Evolutionary conservation across 2,329 filamentous ascomycete species (phyloP).

Genomic region (Aspergillus pseudotamarii): DNA sequence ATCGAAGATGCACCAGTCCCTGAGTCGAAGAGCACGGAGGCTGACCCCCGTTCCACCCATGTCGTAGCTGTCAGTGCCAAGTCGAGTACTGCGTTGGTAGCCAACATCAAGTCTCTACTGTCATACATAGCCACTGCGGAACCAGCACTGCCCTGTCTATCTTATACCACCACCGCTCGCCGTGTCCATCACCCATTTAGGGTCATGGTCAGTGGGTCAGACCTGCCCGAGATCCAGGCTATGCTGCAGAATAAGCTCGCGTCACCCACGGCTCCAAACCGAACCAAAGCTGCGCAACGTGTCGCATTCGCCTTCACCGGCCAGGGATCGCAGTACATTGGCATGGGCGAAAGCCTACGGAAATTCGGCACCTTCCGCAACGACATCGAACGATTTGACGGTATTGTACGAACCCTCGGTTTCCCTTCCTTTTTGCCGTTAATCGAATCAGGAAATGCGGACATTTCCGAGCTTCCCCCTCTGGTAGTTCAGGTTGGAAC

Average conservation of each 20-base stretch:
- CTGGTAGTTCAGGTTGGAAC: slow-evolving; percentile 41
- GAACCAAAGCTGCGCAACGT: slow-evolving; percentile 1
- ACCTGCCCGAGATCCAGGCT: slow-evolving; percentile 1
- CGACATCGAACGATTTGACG: slow-evolving; percentile 34
- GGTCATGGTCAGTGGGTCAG: slow-evolving; percentile 27
- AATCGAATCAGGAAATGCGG: slow-evolving; percentile 34
- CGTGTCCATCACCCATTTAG: slow-evolving; percentile 46
- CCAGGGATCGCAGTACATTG: slow-evolving; percentile 41
- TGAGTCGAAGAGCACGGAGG: slow-evolving; percentile 21
- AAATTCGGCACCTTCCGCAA: slow-evolving; percentile 34
- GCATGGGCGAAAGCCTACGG: slow-evolving; percentile 41
- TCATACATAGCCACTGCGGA: slow-evolving; percentile 55
- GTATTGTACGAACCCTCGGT: slow-evolving; percentile 35
- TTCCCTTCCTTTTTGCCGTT: slow-evolving; percentile 41
- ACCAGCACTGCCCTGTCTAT: slow-evolving; percentile 52
- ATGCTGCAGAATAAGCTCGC: slow-evolving; percentile 2
- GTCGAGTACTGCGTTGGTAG: slow-evolving; percentile 44
- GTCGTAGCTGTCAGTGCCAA: slow-evolving; percentile 61
- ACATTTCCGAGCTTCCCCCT: slow-evolving; percentile 30
- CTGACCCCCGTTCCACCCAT: slow-evolving; percentile 60
- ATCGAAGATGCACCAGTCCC: slow-evolving; percentile 62
- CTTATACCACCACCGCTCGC: slow-evolving; percentile 69
- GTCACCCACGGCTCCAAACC: neutral
- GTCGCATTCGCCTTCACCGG: slow-evolving; percentile 39
- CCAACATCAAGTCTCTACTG: slow-evolving; percentile 60